Evolutionary conservation across 768 basidiomycete genomes (phyloP).

Genomic region (Ramaria sp.): DNA sequence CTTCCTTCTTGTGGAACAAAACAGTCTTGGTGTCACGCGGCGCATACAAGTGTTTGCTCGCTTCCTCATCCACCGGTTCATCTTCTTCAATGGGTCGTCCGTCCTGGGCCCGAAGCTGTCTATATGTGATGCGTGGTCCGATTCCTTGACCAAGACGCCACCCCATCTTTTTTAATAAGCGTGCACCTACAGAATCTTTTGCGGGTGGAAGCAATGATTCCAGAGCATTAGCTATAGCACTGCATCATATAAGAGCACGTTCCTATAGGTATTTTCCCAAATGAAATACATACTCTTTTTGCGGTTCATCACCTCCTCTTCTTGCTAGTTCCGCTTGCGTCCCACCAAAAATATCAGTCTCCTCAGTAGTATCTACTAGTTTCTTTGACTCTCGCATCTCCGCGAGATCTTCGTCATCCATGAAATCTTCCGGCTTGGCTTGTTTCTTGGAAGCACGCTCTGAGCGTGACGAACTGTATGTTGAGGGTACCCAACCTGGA

Average conservation of each 20-base stretch:
- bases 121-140: slow-evolving; percentile 75
- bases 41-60: slow-evolving; percentile 77
- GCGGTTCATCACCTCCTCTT: slow-evolving; percentile 26
- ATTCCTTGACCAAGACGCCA: slow-evolving; percentile 92
- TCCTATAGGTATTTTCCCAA: no score
- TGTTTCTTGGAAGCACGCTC: slow-evolving; percentile 58
- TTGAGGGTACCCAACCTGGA: slow-evolving; percentile 87
- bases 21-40: slow-evolving; percentile 66
- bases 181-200: slow-evolving; percentile 71
- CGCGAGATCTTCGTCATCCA: slow-evolving; percentile 97
- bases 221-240: slow-evolving; percentile 52
- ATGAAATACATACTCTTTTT: slow-evolving; percentile 38
- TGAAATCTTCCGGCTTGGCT: slow-evolving; percentile 81
- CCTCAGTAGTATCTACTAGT: slow-evolving; percentile 70
- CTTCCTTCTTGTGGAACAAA: slow-evolving; percentile 56
- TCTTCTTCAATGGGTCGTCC: slow-evolving; percentile 30
- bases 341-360: slow-evolving; percentile 57
- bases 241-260: slow-evolving; percentile 18
- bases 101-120: slow-evolving; percentile 66
- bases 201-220: slow-evolving; percentile 64
- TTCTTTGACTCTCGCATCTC: slow-evolving; percentile 65
- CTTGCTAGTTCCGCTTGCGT: slow-evolving; percentile 35
- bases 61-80: slow-evolving; percentile 66
- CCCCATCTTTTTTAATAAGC: slow-evolving; percentile 89
- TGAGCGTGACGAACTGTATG: slow-evolving; percentile 80